Conservation (phyloP, 2,329 filamentous ascomycete species). For the Penicillium sp. region DNA sequence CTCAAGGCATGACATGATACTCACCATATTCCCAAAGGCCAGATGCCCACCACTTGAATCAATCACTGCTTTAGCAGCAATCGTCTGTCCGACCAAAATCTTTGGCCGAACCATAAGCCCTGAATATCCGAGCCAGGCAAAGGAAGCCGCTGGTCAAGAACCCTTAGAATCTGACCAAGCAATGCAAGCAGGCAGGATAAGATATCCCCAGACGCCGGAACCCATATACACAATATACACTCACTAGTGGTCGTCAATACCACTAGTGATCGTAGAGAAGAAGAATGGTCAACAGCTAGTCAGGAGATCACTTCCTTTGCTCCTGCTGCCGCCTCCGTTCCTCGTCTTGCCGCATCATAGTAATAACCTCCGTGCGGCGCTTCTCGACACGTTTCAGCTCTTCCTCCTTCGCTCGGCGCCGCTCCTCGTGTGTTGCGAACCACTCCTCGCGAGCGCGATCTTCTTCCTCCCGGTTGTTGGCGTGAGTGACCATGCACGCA, state of each 20-base stretch:
- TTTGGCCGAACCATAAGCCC: neutral
- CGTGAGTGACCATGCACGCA: slow-evolving; percentile 85
- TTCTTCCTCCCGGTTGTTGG: slow-evolving; percentile 82
- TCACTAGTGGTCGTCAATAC: slow-evolving; percentile 10
- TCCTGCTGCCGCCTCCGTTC: slow-evolving; percentile 29
- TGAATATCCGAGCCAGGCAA: neutral
- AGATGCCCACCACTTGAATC: neutral
- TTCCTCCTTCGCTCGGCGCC: slow-evolving; percentile 70
- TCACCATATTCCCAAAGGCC: neutral
- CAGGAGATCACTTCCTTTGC: slow-evolving; percentile 27
- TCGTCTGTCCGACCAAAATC: neutral
- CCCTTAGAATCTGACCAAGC: neutral
- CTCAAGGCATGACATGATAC: neutral
- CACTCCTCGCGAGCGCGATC: slow-evolving; percentile 91
- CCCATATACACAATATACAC: slow-evolving; percentile 31
- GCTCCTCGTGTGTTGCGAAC: slow-evolving; percentile 78
- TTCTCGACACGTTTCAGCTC: slow-evolving; percentile 56
- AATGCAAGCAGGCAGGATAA: slow-evolving; percentile 21
- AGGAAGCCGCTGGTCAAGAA: neutral
- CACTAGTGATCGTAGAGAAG: slow-evolving; percentile 6
- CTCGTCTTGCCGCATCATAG: slow-evolving; percentile 49
- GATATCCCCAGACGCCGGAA: slow-evolving; percentile 25
- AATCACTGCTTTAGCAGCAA: neutral
- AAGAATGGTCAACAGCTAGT: slow-evolving; percentile 8
- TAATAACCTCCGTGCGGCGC: slow-evolving; percentile 49